A percentile compares a stretch with the other conserved stretches of the same genome.
phyloP scores from a whole-genome alignment of 331 rosid genomes.

The Pyrus hybrid region DNA sequence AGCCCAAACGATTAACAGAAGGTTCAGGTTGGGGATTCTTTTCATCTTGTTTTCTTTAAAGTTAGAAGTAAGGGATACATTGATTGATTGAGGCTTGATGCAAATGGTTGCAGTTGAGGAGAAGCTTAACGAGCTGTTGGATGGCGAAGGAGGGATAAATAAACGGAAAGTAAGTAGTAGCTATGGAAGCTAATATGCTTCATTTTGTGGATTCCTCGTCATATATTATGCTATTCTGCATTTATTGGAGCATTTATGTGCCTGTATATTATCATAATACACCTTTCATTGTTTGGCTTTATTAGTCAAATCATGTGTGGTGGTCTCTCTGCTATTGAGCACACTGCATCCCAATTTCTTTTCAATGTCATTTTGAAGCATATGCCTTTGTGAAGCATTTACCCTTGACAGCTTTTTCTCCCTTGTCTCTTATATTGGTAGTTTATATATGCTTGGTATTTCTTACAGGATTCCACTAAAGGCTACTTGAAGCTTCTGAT shows the following conservation, averaged over 20 bases:
- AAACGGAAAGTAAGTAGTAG: conserved; percentile 83
- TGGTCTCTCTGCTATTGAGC: not conserved
- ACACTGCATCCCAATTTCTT: not conserved
- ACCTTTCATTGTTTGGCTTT: not conserved
- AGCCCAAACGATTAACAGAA: conserved; percentile 57
- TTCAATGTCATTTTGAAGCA: not conserved
- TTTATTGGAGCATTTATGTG: not conserved
- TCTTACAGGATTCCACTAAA: conserved; percentile 81
- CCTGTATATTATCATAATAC: not conserved
- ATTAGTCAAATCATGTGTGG: not conserved
- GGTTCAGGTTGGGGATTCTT: conserved; percentile 62
- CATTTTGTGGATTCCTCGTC: not conserved
- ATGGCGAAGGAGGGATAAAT: conserved; percentile 91
- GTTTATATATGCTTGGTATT: not conserved
- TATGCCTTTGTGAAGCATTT: not conserved
- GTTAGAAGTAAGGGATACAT: not conserved
- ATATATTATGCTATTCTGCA: not conserved
- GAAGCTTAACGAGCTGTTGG: conserved; percentile 89
- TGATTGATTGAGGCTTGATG: conserved; percentile 20
- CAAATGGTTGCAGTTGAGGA: conserved; percentile 69
- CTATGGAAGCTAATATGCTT: conserved; percentile 3
- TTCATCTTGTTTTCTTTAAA: conserved; percentile 1
- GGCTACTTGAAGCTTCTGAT: conserved; percentile 91
- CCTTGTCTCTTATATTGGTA: not conserved
- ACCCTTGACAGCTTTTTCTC: not conserved